Conservation (phyloP, 2,329 filamentous ascomycete species). For the Mycocentrospora acerina region DNA sequence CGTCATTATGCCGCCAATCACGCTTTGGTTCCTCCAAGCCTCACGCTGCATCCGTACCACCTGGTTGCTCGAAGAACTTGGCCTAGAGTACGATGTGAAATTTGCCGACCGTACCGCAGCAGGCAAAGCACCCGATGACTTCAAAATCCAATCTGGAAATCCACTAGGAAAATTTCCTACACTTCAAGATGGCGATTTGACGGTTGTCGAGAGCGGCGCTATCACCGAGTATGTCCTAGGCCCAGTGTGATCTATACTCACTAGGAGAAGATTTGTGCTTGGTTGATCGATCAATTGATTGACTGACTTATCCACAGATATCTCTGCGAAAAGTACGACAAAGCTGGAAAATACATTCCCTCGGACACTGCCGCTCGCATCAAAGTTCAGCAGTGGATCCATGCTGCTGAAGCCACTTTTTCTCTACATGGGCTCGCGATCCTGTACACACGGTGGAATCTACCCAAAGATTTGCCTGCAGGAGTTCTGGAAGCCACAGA, state of each 20-base stretch:
- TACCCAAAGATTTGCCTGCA: slow-evolving; percentile 31
- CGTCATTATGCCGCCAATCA: slow-evolving; percentile 35
- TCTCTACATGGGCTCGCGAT: slow-evolving; percentile 49
- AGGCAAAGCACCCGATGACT: slow-evolving; percentile 44
- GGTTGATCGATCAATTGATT: background rate
- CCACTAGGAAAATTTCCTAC: slow-evolving; percentile 50
- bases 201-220: slow-evolving; percentile 48
- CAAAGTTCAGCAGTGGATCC: slow-evolving; percentile 47
- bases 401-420: slow-evolving; percentile 52
- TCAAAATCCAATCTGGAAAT: slow-evolving; percentile 46
- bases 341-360: slow-evolving; percentile 40
- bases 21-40: slow-evolving; percentile 51
- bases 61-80: slow-evolving; percentile 51
- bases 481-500: slow-evolving; percentile 41
- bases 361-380: slow-evolving; percentile 34
- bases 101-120: slow-evolving; percentile 44
- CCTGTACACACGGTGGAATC: slow-evolving; percentile 48
- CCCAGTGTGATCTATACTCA: too few relatives aligned
- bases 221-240: slow-evolving; percentile 49
- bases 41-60: slow-evolving; percentile 49
- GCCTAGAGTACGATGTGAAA: slow-evolving; percentile 45
- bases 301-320: slow-evolving; percentile 42
- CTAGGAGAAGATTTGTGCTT: too few relatives aligned
- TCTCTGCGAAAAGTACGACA: slow-evolving; percentile 51
- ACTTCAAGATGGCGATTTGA: slow-evolving; percentile 46